These are phyloP conservation scores for Ceratobasidium sp. DNA, from an alignment of 1,284 basidiomycete genomes.

Conservation along the genomic window DNA sequence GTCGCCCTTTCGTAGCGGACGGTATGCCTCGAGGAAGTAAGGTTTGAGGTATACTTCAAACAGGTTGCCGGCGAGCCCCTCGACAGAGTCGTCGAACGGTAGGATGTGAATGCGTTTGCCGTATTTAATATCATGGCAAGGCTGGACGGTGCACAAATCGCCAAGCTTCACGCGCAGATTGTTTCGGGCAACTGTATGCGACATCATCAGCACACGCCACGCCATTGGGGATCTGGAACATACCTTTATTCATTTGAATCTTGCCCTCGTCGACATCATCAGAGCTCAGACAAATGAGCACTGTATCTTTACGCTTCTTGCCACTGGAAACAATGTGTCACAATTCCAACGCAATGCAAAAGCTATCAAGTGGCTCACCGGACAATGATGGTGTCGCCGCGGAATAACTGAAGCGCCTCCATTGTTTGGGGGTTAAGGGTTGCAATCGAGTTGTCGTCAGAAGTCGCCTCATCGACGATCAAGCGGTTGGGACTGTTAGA, in stretches of 20 bases:
- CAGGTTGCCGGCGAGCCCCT: constrained; percentile 95
- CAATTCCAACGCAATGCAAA: background rate
- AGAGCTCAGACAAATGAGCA: constrained; percentile 92
- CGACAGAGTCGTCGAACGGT: constrained; percentile 98
- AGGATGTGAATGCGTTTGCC: constrained; percentile 97
- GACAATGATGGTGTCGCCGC: constrained; percentile 92
- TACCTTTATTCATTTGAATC: constrained; percentile 95
- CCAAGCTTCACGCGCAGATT: constrained; percentile 98
- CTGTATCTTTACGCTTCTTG: constrained; percentile 95
- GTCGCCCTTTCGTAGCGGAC: constrained; percentile 94
- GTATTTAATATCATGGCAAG: constrained; percentile 98
- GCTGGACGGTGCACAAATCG: constrained; percentile 93
- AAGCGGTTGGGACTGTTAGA: constrained; percentile 84
- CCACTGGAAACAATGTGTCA: constrained; percentile 59
- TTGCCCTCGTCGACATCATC: constrained; percentile 98
- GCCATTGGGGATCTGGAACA: constrained; percentile 32
- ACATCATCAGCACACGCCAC: background rate
- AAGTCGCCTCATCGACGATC: constrained; percentile 88
- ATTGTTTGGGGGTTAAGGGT: constrained; percentile 96
- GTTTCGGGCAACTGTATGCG: constrained; percentile 81
- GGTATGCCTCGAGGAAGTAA: constrained; percentile 99
- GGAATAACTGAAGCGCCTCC: constrained; percentile 93
- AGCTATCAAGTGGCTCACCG: constrained; percentile 63
- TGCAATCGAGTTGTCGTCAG: constrained; percentile 96
- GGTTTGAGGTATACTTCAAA: constrained; percentile 99